Base-by-base conservation (phyloP, 2,329 filamentous ascomycete species). In the Claviceps sorghi region DNA sequence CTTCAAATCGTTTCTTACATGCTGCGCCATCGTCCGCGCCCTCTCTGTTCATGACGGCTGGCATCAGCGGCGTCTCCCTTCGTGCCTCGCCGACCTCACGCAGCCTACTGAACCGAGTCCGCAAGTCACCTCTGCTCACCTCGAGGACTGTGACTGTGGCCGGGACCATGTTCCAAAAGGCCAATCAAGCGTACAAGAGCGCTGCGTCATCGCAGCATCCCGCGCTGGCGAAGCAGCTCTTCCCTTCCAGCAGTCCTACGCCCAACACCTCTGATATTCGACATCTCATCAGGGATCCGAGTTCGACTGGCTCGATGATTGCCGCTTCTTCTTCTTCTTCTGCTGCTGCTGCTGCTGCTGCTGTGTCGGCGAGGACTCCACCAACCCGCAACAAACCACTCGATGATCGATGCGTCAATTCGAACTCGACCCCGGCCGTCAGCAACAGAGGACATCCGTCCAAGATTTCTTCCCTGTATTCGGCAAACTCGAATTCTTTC, bases 171-270 rank as follows among this genome's bases (percentile, higher is more conserved):
- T 53, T 58, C 21, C 52, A 51, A 44, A 54, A 56, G 36, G 57
- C 56, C 17, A 48, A 41, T n/a, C 51, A 53, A 44, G 40, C 36
- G 22, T 51, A 50, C 47, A 52, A 54, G 32, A 52, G 50, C 19
- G 46, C 52, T 65, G 68, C 70, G 54, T 66, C 65, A 52, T 59
- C 63, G 55, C 60, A 66, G 10, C 66, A 66, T 49, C 57, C 61
- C 9, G 58, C 63, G 48, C 62, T 77, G 44, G 65, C 70, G 4
- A 79, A 80, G 62, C 71, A 77, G 53, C 66, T 77, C 17, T 78
- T 82, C 56, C 72, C 77, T 4, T 80, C 79, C 1, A 81, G 75
- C 64, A 80, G 73, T 58, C 74, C 76, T 13, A 66, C 63, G 44
- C 62, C 68, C 29, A 57, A 64, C 10, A 69, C 72, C 62, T 65